Evolutionary conservation across 2,329 filamentous ascomycete species (phyloP), one percentile per base, ranked within the genome.

Genomic region (Penicillium sp.): DNA sequence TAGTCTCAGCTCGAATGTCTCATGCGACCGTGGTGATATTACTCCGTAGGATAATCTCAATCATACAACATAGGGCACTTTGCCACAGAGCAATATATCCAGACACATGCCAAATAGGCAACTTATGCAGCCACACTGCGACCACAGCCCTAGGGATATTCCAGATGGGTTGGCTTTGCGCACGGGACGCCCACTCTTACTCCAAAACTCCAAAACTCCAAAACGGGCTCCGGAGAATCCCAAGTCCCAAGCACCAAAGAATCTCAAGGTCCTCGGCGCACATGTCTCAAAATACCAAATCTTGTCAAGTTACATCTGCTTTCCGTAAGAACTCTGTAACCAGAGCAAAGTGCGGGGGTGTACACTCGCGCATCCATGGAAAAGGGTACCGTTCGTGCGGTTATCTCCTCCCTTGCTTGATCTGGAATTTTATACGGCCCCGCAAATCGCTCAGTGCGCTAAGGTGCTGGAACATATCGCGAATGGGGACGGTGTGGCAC

Each of bases 271-370:
- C 36, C 49, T 36, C 42, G 26, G 26, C 6, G 30, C 39, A 35
- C 30, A 13, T 53, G 38, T 53, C 38, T 53, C 36, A 16, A 7
- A 32, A n/a, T 13, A 10, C 14, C 27, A 30, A 36, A 32, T 3
- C 13, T 14, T 5, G 18, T 16, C 23, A 48, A 26, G 44, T 53
- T 48, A 43, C 50, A 53, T 52, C 23, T 3, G 9, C 14, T 19
- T 39, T 39, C n/a, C 16, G 36, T 39, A 8, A 19, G n/a, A 41
- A 34, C 13, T 32, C 16, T 19, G 34, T n/a, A 11, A 14, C 27
- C 34, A 51, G 49, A 45, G 35, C 11, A 50, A 56, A 58, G 38
- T 58, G 56, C 56, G 56, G 56, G 56, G 56, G 32, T n/a, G 39
- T 51, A 19, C 46, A 35, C 44, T 49, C 29, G n/a, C n/a, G 23